Conservation (phyloP, 352 stramenopile genomes). For the Phytopythium kandeliae region DNA sequence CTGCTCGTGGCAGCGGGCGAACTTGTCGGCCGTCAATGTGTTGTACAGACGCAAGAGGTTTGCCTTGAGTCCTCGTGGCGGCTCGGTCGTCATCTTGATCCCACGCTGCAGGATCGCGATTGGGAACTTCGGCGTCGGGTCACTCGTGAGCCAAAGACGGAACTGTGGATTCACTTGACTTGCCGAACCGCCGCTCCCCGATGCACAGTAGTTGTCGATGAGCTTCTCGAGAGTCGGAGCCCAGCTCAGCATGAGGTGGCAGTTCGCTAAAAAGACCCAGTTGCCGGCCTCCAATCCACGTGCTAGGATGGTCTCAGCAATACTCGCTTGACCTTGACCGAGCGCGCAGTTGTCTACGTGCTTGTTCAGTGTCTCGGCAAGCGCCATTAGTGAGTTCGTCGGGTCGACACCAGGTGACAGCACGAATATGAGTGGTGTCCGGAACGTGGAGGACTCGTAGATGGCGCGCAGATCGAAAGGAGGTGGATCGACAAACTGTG, state of each 20-base stretch:
- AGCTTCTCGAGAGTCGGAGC: conserved; percentile 93
- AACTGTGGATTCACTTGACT: conserved; percentile 84
- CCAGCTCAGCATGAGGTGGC: conserved; percentile 95
- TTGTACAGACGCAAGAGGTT: conserved; percentile 95
- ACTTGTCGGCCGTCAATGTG: conserved; percentile 85
- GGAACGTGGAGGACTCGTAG: conserved; percentile 83
- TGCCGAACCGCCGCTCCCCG: conserved; percentile 7
- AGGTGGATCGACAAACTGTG: conserved; percentile 91
- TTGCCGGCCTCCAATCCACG: conserved; percentile 81
- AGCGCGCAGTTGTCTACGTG: conserved; percentile 91
- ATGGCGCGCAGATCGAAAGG: conserved; percentile 90
- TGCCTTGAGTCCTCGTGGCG: conserved; percentile 87
- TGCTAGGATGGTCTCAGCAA: conserved; percentile 87
- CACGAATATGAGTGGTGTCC: conserved; percentile 94
- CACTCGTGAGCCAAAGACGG: conserved; percentile 92
- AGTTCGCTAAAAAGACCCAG: conserved; percentile 96
- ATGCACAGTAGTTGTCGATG: conserved; percentile 83
- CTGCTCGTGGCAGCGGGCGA: conserved; percentile 72
- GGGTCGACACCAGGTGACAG: conserved; percentile 93
- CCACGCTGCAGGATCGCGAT: conserved; percentile 93
- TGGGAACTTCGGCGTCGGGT: conserved; percentile 92
- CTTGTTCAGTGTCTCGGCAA: conserved; percentile 77
- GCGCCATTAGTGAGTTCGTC: conserved; percentile 87
- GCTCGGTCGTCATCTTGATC: conserved; percentile 97
- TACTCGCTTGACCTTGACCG: conserved; percentile 91